Conservation (phyloP, 768 basidiomycete species). For the Pleurotus platypus region DNA sequence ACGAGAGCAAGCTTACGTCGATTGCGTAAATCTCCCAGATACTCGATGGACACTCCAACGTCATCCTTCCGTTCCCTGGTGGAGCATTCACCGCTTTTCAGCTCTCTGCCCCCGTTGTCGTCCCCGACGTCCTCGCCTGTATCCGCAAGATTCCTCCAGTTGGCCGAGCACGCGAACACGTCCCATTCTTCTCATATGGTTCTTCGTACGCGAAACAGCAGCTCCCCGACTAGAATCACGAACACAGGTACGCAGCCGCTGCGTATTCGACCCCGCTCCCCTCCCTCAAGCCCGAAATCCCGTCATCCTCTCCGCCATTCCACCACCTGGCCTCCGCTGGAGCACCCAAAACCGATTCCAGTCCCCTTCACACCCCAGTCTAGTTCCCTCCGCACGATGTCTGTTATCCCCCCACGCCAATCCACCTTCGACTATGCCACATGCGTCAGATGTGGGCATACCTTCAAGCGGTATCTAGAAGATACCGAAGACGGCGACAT, state of each 20-base stretch:
- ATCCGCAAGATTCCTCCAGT: not conserved
- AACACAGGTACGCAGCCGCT: not conserved
- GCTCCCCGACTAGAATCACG: not conserved
- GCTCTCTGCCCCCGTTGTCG: not conserved
- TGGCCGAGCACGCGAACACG: not conserved
- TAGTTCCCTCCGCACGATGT: not conserved
- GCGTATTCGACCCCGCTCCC: not conserved
- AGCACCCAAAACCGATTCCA: not conserved
- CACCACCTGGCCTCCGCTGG: not conserved
- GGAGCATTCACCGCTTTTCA: not conserved
- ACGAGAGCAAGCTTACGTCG: not conserved
- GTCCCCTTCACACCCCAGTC: not conserved
- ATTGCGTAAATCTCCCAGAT: not conserved
- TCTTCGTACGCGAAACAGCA: not conserved
- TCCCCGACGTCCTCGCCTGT: not conserved
- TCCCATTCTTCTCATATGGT: not conserved
- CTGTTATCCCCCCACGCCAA: not conserved
- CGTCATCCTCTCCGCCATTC: constrained; percentile 2
- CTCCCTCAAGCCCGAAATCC: not conserved
- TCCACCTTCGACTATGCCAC: not conserved
- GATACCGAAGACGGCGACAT: constrained; percentile 3
- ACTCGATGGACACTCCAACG: not conserved
- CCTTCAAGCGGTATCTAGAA: constrained; percentile 1
- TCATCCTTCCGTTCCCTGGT: not conserved
- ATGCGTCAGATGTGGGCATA: constrained; percentile 2